These are phyloP conservation scores for Sugiyamaella xylanicola DNA, from an alignment of 1,139 yeast genomes.

Conservation along the genomic window DNA sequence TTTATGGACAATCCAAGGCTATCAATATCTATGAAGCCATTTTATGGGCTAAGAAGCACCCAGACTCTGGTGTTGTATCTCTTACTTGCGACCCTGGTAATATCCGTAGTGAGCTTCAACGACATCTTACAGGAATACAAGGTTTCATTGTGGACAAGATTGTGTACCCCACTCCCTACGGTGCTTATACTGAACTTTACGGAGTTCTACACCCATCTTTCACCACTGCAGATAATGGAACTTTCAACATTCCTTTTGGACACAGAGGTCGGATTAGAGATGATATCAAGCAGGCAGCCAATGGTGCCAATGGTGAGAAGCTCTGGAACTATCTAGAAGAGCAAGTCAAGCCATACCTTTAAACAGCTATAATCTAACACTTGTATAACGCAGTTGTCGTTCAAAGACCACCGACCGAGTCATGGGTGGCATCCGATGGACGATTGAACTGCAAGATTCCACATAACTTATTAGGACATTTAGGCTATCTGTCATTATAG, in stretches of 20 bases:
- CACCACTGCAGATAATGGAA: conserved; percentile 35
- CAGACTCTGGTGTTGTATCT: conserved; percentile 25
- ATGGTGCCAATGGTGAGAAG: conserved; percentile 38
- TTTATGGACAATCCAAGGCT: conserved; percentile 54
- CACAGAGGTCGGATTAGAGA: conserved; percentile 36
- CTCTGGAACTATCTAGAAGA: conserved; percentile 40
- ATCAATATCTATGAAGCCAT: conserved; percentile 48
- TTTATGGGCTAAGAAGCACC: conserved; percentile 45
- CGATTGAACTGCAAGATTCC: too few species aligned
- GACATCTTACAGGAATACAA: conserved; percentile 33
- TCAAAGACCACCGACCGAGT: too few species aligned
- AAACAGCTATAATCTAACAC: too few species aligned
- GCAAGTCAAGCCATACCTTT: conserved; percentile 25
- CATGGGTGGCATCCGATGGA: too few species aligned
- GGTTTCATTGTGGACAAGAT: conserved; percentile 24
- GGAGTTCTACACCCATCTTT: conserved; percentile 50
- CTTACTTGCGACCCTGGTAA: conserved; percentile 52
- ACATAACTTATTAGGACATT: too few species aligned
- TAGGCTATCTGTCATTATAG: too few species aligned
- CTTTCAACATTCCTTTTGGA: conserved; percentile 46
- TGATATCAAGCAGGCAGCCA: conserved; percentile 39
- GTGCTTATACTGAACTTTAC: conserved; percentile 49
- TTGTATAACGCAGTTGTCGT: too few species aligned
- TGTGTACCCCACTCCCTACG: conserved; percentile 42
- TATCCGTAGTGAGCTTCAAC: conserved; percentile 47